Evolutionary conservation across 495 filamentous ascomycete genomes (phyloP), one percentile per base, ranked within the genome.

Genomic region (Podospora pseudopauciseta): DNA sequence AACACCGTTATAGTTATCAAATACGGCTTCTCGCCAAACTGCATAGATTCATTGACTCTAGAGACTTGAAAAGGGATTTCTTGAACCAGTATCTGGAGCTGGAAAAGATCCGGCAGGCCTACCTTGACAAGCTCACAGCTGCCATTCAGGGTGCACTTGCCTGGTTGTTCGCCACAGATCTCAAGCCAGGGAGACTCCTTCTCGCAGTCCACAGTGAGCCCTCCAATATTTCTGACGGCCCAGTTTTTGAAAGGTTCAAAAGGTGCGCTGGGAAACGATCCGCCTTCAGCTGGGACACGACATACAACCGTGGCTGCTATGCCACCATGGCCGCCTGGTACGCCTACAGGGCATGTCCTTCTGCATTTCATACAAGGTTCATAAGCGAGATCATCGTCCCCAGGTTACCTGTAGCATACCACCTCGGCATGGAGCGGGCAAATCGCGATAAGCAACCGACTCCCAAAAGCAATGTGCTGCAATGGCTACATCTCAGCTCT

Each of bases 331-430:
- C 68, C 5, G 68, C 60, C 5, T 70, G 68, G 68, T 67, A 60
- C 39, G 65, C 61, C 19, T 54, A 20, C 39, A 67, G 56, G 23
- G 20, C 49, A 18, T 70, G 68, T 49, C 68, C 65, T 0, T 65
- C 57, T 13, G 68, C 60, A 0, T 61, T 70, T 20, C 56, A 54
- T 15, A 19, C 5, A 2, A 4, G 20, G 4, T 67, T 67, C 19
- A 57, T 67, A 26, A 39, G 67, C 26, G 70, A 74, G 69, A 71
- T 74, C 23, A 5, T 65, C 2, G 63, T 77, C 26, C 70, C 74
- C 5, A 63, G 61, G 13, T 59, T 77, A 61, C 71, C 71, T 32
- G 68, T 68, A 13, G 70, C 70, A 16, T 77, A 72, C 70, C 67
- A 73, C 56, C 19, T 72, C 19, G 68, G 68, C 15, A 65, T 65